Base-by-base conservation (phyloP, 768 basidiomycete species). In the Rubroboletus pulcherrimus region DNA sequence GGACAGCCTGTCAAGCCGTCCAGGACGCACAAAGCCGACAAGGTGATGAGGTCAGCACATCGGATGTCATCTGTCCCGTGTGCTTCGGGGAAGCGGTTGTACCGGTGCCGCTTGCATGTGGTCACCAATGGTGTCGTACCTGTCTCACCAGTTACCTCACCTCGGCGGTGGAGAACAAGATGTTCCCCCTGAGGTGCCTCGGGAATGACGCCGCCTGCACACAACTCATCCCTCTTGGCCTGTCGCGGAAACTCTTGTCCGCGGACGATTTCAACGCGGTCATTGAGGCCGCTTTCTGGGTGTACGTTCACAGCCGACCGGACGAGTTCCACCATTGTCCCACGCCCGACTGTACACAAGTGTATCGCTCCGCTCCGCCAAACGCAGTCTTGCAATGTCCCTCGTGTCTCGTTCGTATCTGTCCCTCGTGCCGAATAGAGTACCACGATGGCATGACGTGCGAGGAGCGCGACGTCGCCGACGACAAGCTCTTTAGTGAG, bases 251-350 rank as follows among this genome's bases (percentile, higher is more conserved):
- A 30, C 56, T 87, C 0, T 75, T 92, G 5, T 63, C 79, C 0
- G 64, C 79, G 0, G 65, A 66, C 2, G 81, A 87, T 21, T 83
- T 89, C 62, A 75, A 81, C 29, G 73, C 77, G 0, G 60, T 91
- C 34, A 71, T 81, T 17, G 74, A 81, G 12, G 80, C 87, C 0
- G 80, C 89, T 0, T 85, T 86, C 60, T 73, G 80, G n/a, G 68
- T 79, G 0, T 76, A 91, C 63, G 74, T 89, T 19, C 81, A 85
- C 55, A 70, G 79, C 2, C 79, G 79, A 37, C 76, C 86, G 0
- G 71, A 77, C 8, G 85, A 90, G 54, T 86, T 87, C 61, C 78
- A 81, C 55, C 85, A 83, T 61, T 93, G 91, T 69, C 90, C 91
- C 0, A 85, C 89, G 0, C 85, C 91, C 0, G 87, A 92, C 65